Base-by-base conservation (phyloP, 352 stramenopile species). In the Globisporangium ultimum region DNA sequence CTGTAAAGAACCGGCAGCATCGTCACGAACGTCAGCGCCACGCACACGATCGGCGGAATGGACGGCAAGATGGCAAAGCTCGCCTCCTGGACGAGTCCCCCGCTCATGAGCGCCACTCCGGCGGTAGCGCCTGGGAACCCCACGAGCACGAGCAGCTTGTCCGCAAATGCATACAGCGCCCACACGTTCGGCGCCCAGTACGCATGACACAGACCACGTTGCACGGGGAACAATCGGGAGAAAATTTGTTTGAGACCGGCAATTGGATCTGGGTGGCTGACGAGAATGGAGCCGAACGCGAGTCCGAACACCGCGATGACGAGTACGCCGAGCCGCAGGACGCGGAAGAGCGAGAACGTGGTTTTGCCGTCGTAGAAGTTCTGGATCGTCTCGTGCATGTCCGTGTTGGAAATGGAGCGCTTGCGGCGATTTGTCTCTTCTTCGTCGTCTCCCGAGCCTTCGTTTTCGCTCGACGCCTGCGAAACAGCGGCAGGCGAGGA, bases 111-210 rank as follows among this genome's bases (percentile, higher is more conserved):
- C 41, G 76, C 84, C 12, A 89, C 61, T 11, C 71, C 77, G 5
- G 55, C 55, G 0, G 52, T 51, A 24, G 53, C 69, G 7, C 61
- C 48, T 18, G 71, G 66, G 13, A 80, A 71, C 1, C 80, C 68
- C 1, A 81, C 41, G 2, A 86, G 43, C 18, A 86, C 78, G 18
- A 94, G 61, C 4, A 97, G 57, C 61, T 95, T 95, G 67, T 98
- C 89, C 1, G 87, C 41, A 51, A 97, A 95, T 2, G 80, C 82
- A 63, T 99, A 99, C 0, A 99, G 61, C 13, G 97, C 96, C 97
- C 97, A 99, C 12, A 98, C 64, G 68, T 99, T 99, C 8, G 95
- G 96, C 3, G 97, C 97, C 97, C 97, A 99, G 77, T 99, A 99
- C 18, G 97, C 91, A 67, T 99, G 97, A 18, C 97, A 95, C 6